Conservation (phyloP, 83 land plant genomes). For the Picea abies region DNA sequence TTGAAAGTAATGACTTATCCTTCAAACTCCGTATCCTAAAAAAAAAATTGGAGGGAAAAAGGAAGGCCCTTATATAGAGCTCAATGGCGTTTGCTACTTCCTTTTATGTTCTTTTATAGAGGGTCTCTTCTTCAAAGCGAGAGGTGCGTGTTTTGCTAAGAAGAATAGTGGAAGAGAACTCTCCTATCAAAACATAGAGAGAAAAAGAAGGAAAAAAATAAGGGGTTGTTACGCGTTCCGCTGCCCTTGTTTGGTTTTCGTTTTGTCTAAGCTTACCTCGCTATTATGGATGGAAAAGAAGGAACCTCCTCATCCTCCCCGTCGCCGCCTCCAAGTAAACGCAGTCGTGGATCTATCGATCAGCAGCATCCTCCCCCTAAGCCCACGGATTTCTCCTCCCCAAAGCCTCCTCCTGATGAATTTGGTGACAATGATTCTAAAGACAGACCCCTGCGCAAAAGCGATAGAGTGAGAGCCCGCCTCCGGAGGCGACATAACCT, state of each 20-base stretch:
- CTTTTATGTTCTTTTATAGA: not conserved
- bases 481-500: constrained; percentile 46
- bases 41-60: too few relatives aligned
- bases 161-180: not conserved
- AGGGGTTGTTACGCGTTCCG: not conserved
- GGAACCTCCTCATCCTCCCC: not conserved
- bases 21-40: too few relatives aligned
- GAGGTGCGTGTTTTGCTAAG: too few relatives aligned
- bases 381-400: not conserved
- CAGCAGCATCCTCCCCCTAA: not conserved
- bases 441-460: constrained; percentile 45
- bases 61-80: not conserved
- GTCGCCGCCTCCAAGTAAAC: constrained; percentile 4
- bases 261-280: not conserved
- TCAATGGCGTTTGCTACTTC: not conserved
- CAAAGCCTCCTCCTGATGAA: not conserved
- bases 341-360: constrained; percentile 13
- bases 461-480: constrained; percentile 37
- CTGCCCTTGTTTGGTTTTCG: constrained; percentile 3
- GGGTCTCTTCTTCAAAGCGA: too few relatives aligned
- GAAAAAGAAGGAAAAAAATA: not conserved
- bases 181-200: not conserved
- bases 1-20: too few relatives aligned
- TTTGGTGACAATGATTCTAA: constrained; percentile 33
- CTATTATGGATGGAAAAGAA: constrained; percentile 8